phyloP scores from a whole-genome alignment of 768 basidiomycete genomes.

The Lactifluus pinguis region DNA sequence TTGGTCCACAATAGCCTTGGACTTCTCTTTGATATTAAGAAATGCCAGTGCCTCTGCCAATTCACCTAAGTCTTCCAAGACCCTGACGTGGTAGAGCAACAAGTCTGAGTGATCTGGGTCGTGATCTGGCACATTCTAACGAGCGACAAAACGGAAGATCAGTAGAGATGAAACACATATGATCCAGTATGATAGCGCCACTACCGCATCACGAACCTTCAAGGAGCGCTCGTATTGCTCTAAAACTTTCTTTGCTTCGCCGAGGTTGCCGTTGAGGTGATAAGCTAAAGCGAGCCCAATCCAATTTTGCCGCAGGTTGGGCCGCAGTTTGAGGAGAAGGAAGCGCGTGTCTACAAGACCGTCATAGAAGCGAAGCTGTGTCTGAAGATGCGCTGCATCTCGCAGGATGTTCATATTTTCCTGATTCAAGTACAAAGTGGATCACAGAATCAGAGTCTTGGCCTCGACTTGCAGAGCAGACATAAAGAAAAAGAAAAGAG shows the following conservation, averaged over 20 bases:
- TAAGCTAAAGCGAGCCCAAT: conserved; percentile 81
- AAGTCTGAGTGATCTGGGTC: conserved; percentile 83
- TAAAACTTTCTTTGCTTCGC: conserved; percentile 62
- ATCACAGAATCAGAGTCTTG: conserved; percentile 1
- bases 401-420: conserved; percentile 91
- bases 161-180: background rate
- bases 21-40: conserved; percentile 57
- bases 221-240: conserved; percentile 62
- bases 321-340: conserved; percentile 69
- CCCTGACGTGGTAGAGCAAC: conserved; percentile 61
- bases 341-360: conserved; percentile 74
- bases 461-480: background rate
- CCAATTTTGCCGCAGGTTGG: conserved; percentile 84
- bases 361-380: conserved; percentile 77
- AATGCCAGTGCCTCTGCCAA: conserved; percentile 48
- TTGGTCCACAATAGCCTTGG: conserved; percentile 60
- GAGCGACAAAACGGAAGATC: conserved; percentile 9
- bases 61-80: conserved; percentile 68
- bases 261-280: conserved; percentile 67
- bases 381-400: conserved; percentile 82
- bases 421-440: conserved; percentile 32
- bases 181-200: background rate
- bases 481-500: background rate
- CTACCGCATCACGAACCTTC: conserved; percentile 44
- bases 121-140: conserved; percentile 63